Percentiles rank a stretch among this genome's conserved stretches.
These are phyloP conservation scores for Paecilomyces niveus DNA, from an alignment of 2,329 filamentous ascomycete genomes.

Conservation along the genomic window DNA sequence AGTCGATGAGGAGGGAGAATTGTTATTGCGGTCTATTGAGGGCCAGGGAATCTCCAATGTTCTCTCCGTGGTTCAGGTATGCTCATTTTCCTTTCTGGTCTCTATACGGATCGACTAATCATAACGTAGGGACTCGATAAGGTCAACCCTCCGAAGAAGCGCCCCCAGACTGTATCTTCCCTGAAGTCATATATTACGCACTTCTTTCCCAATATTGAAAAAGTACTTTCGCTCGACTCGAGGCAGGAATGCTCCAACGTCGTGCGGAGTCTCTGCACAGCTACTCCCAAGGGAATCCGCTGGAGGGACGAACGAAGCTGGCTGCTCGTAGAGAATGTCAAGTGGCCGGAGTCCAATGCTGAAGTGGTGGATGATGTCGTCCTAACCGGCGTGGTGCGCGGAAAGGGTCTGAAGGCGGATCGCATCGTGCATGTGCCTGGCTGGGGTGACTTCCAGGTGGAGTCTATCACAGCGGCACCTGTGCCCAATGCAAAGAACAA, in stretches of 20 bases:
- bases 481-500: constrained; percentile 50
- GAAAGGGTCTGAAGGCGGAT: constrained; percentile 81
- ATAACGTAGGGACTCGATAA: constrained; percentile 54
- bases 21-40: constrained; percentile 79
- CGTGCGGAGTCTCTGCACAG: constrained; percentile 84
- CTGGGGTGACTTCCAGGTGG: constrained; percentile 89
- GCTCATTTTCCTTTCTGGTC: background rate
- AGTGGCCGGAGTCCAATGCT: constrained; percentile 55
- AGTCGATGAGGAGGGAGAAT: constrained; percentile 69
- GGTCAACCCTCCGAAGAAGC: constrained; percentile 72
- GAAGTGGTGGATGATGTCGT: constrained; percentile 51
- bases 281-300: constrained; percentile 83
- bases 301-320: constrained; percentile 96
- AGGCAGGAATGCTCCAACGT: constrained; percentile 87
- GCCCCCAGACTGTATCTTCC: constrained; percentile 68
- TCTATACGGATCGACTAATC: background rate
- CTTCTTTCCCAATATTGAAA: constrained; percentile 89
- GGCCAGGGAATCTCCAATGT: constrained; percentile 91
- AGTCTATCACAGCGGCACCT: constrained; percentile 76
- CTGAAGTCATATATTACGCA: constrained; percentile 89
- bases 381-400: constrained; percentile 78
- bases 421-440: constrained; percentile 85
- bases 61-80: constrained; percentile 68
- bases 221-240: constrained; percentile 79
- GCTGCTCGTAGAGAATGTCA: constrained; percentile 81